These are phyloP conservation scores for Claviceps sp. DNA, from an alignment of 2,329 filamentous ascomycete species.

Conservation along the genomic window DNA sequence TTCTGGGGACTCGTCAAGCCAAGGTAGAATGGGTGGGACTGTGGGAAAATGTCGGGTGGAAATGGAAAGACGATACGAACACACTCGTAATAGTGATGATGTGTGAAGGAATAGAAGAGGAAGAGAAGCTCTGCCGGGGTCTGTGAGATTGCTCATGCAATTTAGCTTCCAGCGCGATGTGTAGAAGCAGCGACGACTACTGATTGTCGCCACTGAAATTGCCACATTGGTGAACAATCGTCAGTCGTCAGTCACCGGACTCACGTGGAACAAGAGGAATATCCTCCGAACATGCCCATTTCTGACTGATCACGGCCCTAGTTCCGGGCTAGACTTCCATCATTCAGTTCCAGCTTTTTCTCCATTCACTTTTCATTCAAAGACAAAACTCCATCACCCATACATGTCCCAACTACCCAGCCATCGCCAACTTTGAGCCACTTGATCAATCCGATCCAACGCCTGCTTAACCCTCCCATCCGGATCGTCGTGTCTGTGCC, in stretches of 20 bases:
- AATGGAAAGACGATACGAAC: neutral
- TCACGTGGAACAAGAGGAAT: neutral
- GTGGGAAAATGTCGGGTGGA: too few species aligned
- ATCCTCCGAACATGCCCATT: neutral
- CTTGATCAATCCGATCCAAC: slow-evolving; percentile 41
- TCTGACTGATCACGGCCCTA: neutral
- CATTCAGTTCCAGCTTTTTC: too few species aligned
- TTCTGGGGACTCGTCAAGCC: neutral
- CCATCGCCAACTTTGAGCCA: slow-evolving; percentile 53
- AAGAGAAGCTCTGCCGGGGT: neutral
- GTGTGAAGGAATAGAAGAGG: neutral
- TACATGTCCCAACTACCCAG: slow-evolving; percentile 51
- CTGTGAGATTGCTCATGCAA: neutral
- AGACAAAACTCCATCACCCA: slow-evolving; percentile 4
- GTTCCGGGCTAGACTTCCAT: too few species aligned
- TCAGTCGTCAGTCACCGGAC: neutral
- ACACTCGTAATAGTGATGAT: neutral
- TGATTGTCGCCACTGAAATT: neutral
- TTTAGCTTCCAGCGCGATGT: neutral
- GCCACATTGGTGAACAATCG: neutral
- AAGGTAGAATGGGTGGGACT: neutral
- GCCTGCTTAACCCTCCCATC: slow-evolving; percentile 46
- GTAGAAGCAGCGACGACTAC: neutral
- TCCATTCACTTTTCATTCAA: too few species aligned
- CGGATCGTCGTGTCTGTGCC: slow-evolving; percentile 36